phyloP scores from a whole-genome alignment of 2,329 filamentous ascomycete genomes.

The Alternaria solani region DNA sequence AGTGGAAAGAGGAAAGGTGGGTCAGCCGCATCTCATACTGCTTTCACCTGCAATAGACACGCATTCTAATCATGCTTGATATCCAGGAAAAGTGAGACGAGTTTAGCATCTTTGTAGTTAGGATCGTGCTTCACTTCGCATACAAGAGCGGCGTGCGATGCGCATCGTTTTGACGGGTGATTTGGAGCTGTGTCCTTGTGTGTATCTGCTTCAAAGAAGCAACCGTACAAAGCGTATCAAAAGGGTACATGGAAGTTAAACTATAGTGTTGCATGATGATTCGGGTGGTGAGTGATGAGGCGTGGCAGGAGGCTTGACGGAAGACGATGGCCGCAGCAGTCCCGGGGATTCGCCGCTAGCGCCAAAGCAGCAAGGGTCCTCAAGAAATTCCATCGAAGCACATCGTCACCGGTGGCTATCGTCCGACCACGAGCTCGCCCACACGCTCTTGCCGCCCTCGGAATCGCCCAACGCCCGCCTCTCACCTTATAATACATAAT shows the following conservation, averaged over 20 bases:
- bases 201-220: background rate
- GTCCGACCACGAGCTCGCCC: slow-evolving; percentile 20
- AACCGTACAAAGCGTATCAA: rapidly evolving
- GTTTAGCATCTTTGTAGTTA: background rate
- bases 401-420: slow-evolving; percentile 35
- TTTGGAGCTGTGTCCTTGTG: background rate
- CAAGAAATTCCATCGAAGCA: slow-evolving; percentile 41
- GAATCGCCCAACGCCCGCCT: background rate
- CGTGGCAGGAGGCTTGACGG: background rate
- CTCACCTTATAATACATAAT: slow-evolving; percentile 57
- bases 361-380: slow-evolving; percentile 22
- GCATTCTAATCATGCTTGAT: background rate
- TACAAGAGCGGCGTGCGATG: background rate
- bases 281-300: background rate
- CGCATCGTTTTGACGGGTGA: background rate
- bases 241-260: background rate
- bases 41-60: rapidly evolving
- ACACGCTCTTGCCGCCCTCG: slow-evolving; percentile 23
- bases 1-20: background rate
- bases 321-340: slow-evolving; percentile 3
- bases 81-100: background rate
- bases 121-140: rapidly evolving
- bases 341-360: slow-evolving; percentile 33
- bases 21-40: background rate
- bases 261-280: background rate